Conservation (phyloP, 2,329 filamentous ascomycete genomes). For the Venturia aucupariae region DNA sequence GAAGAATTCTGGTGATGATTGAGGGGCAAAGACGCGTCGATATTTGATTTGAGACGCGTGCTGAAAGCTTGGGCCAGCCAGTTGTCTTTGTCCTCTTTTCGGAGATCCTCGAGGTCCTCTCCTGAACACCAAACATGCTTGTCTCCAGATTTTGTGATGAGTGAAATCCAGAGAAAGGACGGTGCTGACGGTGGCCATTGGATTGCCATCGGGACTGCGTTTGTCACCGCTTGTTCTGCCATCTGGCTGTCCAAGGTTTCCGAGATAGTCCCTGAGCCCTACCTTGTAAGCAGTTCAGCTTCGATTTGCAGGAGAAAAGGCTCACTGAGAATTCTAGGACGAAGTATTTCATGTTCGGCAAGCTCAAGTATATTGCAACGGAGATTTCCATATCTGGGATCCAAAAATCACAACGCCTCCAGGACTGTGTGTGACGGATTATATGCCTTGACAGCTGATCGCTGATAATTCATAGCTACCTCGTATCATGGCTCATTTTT, state of each 20-base stretch:
- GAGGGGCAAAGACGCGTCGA: constrained; percentile 2
- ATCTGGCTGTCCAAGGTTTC: constrained; percentile 39
- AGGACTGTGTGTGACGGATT: constrained; percentile 51
- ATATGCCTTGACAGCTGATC: constrained; percentile 40
- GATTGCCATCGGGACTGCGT: background rate
- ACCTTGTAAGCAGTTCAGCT: constrained; percentile 45
- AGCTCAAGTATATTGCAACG: constrained; percentile 75
- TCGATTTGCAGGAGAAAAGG: background rate
- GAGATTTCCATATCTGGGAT: constrained; percentile 73
- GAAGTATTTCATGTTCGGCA: constrained; percentile 87
- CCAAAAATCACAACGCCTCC: constrained; percentile 96
- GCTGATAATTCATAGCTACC: constrained; percentile 30
- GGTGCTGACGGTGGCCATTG: background rate
- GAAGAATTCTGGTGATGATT: constrained; percentile 16
- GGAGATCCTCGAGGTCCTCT: background rate
- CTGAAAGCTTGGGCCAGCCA: background rate
- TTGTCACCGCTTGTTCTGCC: constrained; percentile 16
- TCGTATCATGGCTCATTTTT: constrained; percentile 31
- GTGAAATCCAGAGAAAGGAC: background rate
- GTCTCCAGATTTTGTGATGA: background rate
- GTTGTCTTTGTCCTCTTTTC: background rate
- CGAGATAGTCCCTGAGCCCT: constrained; percentile 44
- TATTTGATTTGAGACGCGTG: constrained; percentile 9
- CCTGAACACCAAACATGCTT: background rate
- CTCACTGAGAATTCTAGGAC: constrained; percentile 41